phyloP scores from a whole-genome alignment of 768 basidiomycete genomes.

The Chalciporus sphaerocephalus region DNA sequence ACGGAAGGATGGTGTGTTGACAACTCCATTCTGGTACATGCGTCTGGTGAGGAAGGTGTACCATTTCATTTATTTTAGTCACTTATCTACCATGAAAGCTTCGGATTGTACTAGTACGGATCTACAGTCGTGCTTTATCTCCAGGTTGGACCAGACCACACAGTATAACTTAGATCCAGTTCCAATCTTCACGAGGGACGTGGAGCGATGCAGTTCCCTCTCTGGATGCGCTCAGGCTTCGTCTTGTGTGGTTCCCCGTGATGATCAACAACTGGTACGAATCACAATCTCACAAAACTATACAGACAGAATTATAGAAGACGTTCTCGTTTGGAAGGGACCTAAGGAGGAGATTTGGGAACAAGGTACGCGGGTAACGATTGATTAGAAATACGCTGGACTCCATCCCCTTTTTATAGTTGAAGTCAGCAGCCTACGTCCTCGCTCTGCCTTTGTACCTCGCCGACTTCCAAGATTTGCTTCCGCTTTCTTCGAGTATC shows the following conservation, averaged over 20 bases:
- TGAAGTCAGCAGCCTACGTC: constrained; percentile 43
- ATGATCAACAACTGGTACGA: constrained; percentile 51
- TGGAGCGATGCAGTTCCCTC: constrained; percentile 39
- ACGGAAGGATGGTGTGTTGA: constrained; percentile 62
- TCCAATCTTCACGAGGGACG: constrained; percentile 37
- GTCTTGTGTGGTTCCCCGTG: constrained; percentile 52
- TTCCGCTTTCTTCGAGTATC: constrained; percentile 54
- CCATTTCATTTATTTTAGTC: not conserved
- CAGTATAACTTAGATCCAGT: constrained; percentile 58
- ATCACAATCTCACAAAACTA: constrained; percentile 38
- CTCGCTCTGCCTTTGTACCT: constrained; percentile 28
- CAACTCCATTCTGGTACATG: constrained; percentile 29
- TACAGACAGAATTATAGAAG: constrained; percentile 10
- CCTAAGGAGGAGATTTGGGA: constrained; percentile 60
- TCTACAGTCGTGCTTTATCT: constrained; percentile 43
- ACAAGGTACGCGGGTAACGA: constrained; percentile 45
- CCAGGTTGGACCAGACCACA: constrained; percentile 23
- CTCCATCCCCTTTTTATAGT: constrained; percentile 36
- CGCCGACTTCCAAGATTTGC: constrained; percentile 21
- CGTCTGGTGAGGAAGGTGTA: constrained; percentile 8
- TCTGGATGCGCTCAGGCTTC: constrained; percentile 35
- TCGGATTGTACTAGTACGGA: constrained; percentile 5
- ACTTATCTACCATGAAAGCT: constrained; percentile 4
- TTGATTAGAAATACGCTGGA: not conserved
- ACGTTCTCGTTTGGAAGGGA: constrained; percentile 70